Conservation (phyloP, 257 asterid genomes). For the Catharanthus roseus region DNA sequence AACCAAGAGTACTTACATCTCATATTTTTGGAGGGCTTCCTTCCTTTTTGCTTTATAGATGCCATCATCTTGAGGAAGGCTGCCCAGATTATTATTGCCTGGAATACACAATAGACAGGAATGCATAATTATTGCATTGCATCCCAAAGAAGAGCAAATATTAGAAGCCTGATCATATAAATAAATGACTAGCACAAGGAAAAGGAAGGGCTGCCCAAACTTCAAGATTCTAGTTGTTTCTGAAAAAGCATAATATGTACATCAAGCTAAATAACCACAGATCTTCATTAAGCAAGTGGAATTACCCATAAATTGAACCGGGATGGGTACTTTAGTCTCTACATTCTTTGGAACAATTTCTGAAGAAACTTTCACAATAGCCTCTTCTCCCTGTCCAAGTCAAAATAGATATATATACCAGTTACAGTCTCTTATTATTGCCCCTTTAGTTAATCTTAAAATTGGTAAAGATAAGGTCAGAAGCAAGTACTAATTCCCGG, state of each 20-base stretch:
- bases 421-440: not conserved
- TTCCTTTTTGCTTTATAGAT: constrained; percentile 64
- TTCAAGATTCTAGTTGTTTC: not conserved
- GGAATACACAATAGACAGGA: constrained; percentile 10
- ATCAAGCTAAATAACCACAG: constrained; percentile 1
- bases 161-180: not conserved
- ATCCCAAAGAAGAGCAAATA: not conserved
- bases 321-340: constrained; percentile 16
- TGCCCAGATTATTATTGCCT: constrained; percentile 53
- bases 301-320: constrained; percentile 21
- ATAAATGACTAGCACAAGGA: not conserved
- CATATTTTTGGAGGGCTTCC: constrained; percentile 75
- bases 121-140: not conserved
- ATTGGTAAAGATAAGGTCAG: not conserved
- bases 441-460: not conserved
- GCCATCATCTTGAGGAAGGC: constrained; percentile 58
- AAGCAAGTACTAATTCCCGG: not conserved
- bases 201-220: not conserved
- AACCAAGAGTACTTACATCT: constrained; percentile 43
- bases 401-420: constrained; percentile 1
- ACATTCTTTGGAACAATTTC: constrained; percentile 18
- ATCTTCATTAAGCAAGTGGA: not conserved
- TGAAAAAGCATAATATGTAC: not conserved
- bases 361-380: constrained; percentile 12
- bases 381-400: constrained; percentile 25